These are phyloP conservation scores for Candida pseudoviswanathii DNA, from an alignment of 1,139 yeast species.

Conservation along the genomic window DNA sequence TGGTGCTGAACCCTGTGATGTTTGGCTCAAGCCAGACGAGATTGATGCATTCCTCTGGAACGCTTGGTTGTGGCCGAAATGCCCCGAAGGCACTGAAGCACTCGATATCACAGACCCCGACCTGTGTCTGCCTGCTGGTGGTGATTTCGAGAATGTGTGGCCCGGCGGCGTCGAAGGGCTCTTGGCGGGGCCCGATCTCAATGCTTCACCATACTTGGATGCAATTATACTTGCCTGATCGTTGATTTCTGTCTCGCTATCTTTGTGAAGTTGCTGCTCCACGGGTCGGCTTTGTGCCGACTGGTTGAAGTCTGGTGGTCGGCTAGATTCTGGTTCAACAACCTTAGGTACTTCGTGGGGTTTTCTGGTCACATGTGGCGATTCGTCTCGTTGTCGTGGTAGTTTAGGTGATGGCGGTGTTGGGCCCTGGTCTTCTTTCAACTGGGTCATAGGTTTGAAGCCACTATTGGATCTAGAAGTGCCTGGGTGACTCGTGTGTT, in stretches of 20 bases:
- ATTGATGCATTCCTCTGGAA: constrained; percentile 13
- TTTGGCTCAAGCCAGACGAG: constrained; percentile 6
- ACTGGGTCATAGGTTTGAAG: neutral
- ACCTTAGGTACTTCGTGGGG: neutral
- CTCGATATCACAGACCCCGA: constrained; percentile 12
- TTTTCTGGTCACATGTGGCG: neutral
- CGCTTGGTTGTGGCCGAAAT: constrained; percentile 10
- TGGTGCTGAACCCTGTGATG: constrained; percentile 5
- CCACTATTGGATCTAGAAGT: neutral
- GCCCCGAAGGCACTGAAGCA: constrained; percentile 5
- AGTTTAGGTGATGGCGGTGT: neutral
- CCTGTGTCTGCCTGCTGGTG: constrained; percentile 10
- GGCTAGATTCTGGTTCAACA: neutral
- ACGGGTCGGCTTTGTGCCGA: neutral
- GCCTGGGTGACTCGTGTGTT: neutral
- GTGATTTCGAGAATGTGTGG: neutral
- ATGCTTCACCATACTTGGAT: constrained; percentile 9
- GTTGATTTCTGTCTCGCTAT: neutral
- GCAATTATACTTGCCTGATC: constrained; percentile 11
- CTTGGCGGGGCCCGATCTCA: constrained; percentile 5
- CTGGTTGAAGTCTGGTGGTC: neutral
- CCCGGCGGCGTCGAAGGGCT: neutral
- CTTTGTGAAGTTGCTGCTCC: neutral
- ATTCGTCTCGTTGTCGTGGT: neutral
- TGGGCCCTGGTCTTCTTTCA: neutral